Percentiles rank a stretch among this genome's conserved stretches.
phyloP scores from a whole-genome alignment of 2,329 filamentous ascomycete species.

The Nemania abortiva region DNA sequence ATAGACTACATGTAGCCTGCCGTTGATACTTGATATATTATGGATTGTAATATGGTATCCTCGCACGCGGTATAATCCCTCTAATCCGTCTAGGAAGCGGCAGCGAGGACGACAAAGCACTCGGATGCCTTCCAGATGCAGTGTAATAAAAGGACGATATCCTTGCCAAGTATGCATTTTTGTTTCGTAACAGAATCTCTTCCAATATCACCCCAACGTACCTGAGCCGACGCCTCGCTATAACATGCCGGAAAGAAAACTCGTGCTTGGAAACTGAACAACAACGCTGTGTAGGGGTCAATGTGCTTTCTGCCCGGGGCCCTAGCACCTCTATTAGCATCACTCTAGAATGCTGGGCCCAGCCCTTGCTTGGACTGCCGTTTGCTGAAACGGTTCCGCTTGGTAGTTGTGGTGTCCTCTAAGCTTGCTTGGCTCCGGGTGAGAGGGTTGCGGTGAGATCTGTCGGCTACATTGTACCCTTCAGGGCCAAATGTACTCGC shows the following conservation, averaged over 20 bases:
- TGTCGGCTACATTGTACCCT: constrained; percentile 62
- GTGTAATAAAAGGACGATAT: constrained; percentile 32
- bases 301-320: constrained; percentile 31
- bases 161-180: constrained; percentile 48
- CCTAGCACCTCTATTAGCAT: constrained; percentile 32
- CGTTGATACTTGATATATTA: constrained; percentile 26
- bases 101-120: constrained; percentile 39
- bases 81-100: constrained; percentile 48
- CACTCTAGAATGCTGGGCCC: constrained; percentile 80
- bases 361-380: constrained; percentile 95
- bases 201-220: constrained; percentile 49
- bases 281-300: constrained; percentile 35
- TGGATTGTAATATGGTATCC: constrained; percentile 32
- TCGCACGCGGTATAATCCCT: constrained; percentile 40
- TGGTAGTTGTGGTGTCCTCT: constrained; percentile 63
- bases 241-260: constrained; percentile 50
- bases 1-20: constrained; percentile 20
- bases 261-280: constrained; percentile 40
- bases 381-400: constrained; percentile 84
- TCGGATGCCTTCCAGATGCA: constrained; percentile 37
- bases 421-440: constrained; percentile 69
- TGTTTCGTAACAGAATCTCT: constrained; percentile 46
- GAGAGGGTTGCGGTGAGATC: constrained; percentile 67
- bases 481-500: constrained; percentile 76
- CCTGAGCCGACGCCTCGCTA: constrained; percentile 53